Conservation (phyloP, 176 grass and related monocot species). For the Eragrostis nindensis region DNA sequence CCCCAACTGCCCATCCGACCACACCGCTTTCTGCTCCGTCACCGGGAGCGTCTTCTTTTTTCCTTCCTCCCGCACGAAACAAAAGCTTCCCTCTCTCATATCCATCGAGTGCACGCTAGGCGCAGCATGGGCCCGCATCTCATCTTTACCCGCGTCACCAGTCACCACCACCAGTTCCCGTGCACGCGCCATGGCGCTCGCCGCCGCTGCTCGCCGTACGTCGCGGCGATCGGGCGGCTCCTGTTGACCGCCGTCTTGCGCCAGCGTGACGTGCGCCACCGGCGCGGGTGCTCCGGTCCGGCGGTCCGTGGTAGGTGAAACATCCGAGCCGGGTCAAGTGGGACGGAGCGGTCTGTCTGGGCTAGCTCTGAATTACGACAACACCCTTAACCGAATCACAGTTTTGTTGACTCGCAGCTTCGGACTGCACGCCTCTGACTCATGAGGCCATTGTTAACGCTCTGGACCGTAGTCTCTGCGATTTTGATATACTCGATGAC, state of each 20-base stretch:
- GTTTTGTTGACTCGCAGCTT: neutral
- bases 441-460: too few species aligned
- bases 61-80: neutral
- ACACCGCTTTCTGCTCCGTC: neutral
- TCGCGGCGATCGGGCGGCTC: neutral
- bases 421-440: too few species aligned
- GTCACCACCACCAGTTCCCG: too few species aligned
- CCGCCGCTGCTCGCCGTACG: too few species aligned
- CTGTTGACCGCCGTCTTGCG: neutral
- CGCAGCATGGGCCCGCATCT: neutral
- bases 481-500: too few species aligned
- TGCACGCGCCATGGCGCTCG: too few species aligned
- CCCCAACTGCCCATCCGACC: neutral
- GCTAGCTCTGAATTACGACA: neutral
- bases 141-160: neutral
- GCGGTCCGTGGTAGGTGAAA: slow-evolving; percentile 25
- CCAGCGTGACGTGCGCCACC: neutral
- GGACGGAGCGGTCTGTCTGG: neutral
- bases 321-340: neutral
- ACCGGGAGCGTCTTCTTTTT: neutral
- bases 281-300: neutral
- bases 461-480: too few species aligned
- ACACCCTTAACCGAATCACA: neutral
- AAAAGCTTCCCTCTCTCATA: too few species aligned
- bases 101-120: neutral